Percentiles rank a stretch among this genome's conserved stretches.
phyloP scores from a whole-genome alignment of 208 protist genomes.

The Trypanosoma boissoni region DNA sequence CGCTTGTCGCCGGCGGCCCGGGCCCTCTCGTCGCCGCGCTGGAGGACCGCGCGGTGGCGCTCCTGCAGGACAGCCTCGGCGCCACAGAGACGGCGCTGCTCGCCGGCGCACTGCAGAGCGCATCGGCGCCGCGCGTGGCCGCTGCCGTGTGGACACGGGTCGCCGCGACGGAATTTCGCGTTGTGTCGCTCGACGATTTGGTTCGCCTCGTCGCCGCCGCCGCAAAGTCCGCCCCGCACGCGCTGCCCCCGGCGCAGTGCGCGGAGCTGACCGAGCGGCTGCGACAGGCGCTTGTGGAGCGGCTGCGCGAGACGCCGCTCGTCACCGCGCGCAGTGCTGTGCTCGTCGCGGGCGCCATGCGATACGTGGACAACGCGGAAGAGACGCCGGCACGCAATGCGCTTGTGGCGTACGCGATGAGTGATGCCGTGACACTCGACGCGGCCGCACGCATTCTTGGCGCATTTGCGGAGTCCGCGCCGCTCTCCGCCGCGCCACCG shows the following conservation, averaged over 20 bases:
- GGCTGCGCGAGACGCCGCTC: constrained; percentile 14
- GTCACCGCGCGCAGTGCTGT: constrained; percentile 17
- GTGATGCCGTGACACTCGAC: constrained; percentile 16
- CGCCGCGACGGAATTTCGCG: constrained; percentile 11
- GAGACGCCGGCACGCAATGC: background rate
- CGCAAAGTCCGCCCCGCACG: constrained; percentile 13
- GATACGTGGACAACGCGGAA: background rate
- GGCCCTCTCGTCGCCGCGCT: constrained; percentile 17
- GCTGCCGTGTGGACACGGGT: constrained; percentile 17
- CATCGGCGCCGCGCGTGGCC: background rate
- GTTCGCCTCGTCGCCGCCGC: constrained; percentile 16
- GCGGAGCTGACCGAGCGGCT: background rate
- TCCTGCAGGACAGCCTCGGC: constrained; percentile 15
- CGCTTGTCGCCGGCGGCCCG: constrained; percentile 9
- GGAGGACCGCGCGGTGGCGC: constrained; percentile 8
- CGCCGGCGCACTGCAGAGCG: constrained; percentile 16
- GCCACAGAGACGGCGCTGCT: constrained; percentile 28
- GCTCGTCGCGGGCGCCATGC: constrained; percentile 5
- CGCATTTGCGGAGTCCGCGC: constrained; percentile 11
- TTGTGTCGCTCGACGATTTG: constrained; percentile 24
- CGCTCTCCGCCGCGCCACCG: background rate
- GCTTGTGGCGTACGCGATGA: constrained; percentile 12
- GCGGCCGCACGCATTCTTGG: constrained; percentile 17
- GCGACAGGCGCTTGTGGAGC: constrained; percentile 13
- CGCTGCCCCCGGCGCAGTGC: constrained; percentile 14